phyloP scores from a whole-genome alignment of 2,329 filamentous ascomycete species.

The Pseudocercospora crystallina region DNA sequence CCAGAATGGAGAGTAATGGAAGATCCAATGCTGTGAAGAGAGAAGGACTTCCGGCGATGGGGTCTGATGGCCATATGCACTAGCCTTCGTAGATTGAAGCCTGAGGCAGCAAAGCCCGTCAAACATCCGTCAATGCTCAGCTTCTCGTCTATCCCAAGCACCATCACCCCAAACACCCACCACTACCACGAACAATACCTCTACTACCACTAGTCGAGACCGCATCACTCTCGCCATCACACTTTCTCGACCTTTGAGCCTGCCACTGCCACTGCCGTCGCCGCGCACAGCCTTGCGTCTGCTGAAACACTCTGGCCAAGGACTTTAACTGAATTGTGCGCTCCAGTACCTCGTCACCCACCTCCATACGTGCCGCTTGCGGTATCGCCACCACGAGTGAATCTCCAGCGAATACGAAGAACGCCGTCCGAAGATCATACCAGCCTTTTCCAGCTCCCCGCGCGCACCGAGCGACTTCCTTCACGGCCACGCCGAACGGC shows the following conservation, averaged over 20 bases:
- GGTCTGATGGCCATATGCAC: too few species aligned
- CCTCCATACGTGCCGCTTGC: not conserved
- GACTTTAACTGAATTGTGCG: slow-evolving; percentile 4
- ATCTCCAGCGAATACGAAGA: not conserved
- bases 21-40: too few species aligned
- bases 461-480: not conserved
- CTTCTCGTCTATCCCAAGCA: not conserved
- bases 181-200: not conserved
- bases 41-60: too few species aligned
- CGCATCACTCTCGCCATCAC: too few species aligned
- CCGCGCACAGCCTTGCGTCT: not conserved
- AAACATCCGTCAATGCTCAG: too few species aligned
- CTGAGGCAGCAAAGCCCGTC: too few species aligned
- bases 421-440: not conserved
- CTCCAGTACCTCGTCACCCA: not conserved
- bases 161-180: not conserved
- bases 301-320: not conserved
- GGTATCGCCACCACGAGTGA: not conserved
- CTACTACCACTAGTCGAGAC: not conserved
- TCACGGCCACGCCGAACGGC: not conserved
- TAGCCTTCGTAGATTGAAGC: too few species aligned
- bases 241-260: not conserved
- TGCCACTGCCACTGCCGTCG: slow-evolving; percentile 1
- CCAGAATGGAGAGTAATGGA: too few species aligned
- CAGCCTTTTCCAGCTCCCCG: not conserved